Base-by-base conservation (phyloP, 2,329 filamentous ascomycete genomes). In the Fusarium xyrophilum region DNA sequence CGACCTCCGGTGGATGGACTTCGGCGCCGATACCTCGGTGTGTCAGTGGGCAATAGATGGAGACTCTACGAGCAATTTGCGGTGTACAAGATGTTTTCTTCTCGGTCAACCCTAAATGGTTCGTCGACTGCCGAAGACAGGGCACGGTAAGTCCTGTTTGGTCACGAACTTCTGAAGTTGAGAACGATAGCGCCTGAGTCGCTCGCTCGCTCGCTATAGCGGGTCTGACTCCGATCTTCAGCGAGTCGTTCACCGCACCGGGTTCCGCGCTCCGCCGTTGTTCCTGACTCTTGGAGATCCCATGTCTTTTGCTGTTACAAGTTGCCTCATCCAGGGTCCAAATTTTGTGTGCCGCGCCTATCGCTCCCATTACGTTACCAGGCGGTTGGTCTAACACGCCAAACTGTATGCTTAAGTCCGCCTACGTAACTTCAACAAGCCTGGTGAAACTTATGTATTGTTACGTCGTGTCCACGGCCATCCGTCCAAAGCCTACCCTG, bases 21-120 rank as follows among this genome's bases (percentile, higher is more conserved):
- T 65, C 52, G 50, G 54, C 63, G 59, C 62, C 54, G 58, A 56
- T 69, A 58, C 48, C 54, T 73, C 71, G 67, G 71, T 72, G 71
- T 70, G 67, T 55, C 67, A 69, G 64, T 51, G 46, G 53, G 43
- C 50, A 44, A 72, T 55, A 32, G 50, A 56, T 55, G 40, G 51
- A 40, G 48, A 60, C 56, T 39, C 67, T 44, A 59, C 60, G 67
- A 62, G 33, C 65, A 63, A 67, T 62, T 69, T 62, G 59, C 66
- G 67, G 67, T 69, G 67, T 54, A 62, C 65, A 48, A 36, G 47
- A 43, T 51, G 47, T 28, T 23, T 47, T 61, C 35, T 50, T 56
- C 51, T 68, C 65, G 54, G 65, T 65, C 56, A 69, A 69, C n/a
- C 61, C 63, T 47, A 65, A 44, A 50, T 66, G 43, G 65, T 57